Evolutionary conservation across 139 green algal species (phyloP).

Genomic region (Chlamydomonas incerta): DNA sequence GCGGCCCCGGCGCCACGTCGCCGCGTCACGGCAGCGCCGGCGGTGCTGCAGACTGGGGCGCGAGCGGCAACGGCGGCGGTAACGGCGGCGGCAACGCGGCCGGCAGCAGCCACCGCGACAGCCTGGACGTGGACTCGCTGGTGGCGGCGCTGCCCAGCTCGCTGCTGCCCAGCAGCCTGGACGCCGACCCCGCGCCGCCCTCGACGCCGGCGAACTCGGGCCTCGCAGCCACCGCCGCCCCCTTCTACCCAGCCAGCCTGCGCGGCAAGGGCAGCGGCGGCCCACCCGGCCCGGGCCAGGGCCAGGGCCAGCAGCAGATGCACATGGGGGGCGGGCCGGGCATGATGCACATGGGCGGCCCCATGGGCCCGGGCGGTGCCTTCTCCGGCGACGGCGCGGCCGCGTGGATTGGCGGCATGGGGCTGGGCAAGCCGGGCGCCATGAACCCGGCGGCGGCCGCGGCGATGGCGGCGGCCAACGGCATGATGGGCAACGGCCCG

Average conservation of each 20-base stretch:
- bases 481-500: neutral
- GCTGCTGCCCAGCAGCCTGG: constrained; percentile 28
- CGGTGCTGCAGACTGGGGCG: neutral
- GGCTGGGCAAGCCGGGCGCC: neutral
- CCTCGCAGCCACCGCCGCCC: constrained; percentile 24
- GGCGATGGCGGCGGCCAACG: constrained; percentile 1
- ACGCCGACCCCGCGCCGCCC: constrained; percentile 1
- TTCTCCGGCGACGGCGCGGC: neutral
- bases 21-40: neutral
- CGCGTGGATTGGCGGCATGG: constrained; percentile 20
- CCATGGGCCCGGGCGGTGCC: neutral
- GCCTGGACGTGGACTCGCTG: constrained; percentile 12
- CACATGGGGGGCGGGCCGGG: neutral
- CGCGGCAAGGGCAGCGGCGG: neutral
- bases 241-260: constrained; percentile 31
- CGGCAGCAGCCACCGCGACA: neutral
- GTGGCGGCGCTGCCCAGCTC: constrained; percentile 24
- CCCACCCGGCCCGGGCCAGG: neutral
- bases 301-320: neutral
- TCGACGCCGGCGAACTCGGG: neutral
- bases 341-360: neutral
- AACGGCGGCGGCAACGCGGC: no score
- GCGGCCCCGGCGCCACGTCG: neutral
- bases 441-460: neutral
- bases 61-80: neutral